Conservation (phyloP, 177 flowering plant genomes). For the Telopea speciosissima region DNA sequence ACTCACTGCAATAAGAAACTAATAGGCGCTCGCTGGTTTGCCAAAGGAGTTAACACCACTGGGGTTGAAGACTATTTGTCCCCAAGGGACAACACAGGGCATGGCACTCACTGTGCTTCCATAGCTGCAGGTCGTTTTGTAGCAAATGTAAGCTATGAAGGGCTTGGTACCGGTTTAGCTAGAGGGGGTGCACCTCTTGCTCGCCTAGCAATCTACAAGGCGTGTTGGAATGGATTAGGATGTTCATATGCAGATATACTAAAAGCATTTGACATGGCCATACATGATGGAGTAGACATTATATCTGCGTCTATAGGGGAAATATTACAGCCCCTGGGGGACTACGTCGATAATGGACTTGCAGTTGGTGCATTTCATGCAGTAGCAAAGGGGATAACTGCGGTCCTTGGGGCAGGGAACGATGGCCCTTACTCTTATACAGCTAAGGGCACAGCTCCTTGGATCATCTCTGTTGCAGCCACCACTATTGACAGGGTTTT, state of each 20-base stretch:
- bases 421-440: background rate
- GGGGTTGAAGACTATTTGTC: conserved; percentile 28
- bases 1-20: conserved; percentile 44
- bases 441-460: background rate
- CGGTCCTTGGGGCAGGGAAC: background rate
- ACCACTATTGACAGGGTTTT: conserved; percentile 40
- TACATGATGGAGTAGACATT: background rate
- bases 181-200: conserved; percentile 45
- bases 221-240: background rate
- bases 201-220: conserved; percentile 19
- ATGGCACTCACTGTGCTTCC: conserved; percentile 48
- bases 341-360: too few species aligned
- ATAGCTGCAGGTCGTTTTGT: conserved; percentile 50
- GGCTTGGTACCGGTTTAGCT: conserved; percentile 36
- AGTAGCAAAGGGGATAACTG: conserved; percentile 4
- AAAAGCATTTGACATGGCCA: background rate
- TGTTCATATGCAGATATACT: background rate
- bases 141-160: conserved; percentile 28
- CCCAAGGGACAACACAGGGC: conserved; percentile 46
- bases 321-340: background rate
- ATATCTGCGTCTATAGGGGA: background rate
- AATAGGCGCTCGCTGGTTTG: conserved; percentile 53
- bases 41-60: conserved; percentile 26
- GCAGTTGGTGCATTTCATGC: background rate
- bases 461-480: conserved; percentile 23